Evolutionary conservation across 2,329 filamentous ascomycete species (phyloP).

Genomic region (Colletotrichum euphorbiae): DNA sequence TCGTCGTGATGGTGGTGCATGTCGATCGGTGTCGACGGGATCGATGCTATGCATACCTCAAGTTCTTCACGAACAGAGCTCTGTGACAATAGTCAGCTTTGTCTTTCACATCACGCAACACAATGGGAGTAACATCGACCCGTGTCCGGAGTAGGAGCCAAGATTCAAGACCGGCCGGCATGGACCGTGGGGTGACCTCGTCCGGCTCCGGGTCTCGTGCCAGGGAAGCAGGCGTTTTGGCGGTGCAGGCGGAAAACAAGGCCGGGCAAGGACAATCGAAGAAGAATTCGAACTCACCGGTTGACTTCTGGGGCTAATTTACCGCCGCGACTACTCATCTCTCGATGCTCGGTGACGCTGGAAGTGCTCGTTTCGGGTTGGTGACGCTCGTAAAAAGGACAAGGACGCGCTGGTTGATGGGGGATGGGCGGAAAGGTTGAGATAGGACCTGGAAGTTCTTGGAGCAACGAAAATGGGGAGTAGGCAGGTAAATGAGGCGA

Average conservation of each 20-base stretch:
- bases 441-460: conserved; percentile 39
- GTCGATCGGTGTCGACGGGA: conserved; percentile 69
- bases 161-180: conserved; percentile 15
- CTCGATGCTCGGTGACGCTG: conserved; percentile 63
- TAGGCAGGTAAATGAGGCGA: conserved; percentile 41
- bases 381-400: conserved; percentile 44
- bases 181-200: conserved; percentile 30
- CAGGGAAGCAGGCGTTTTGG: conserved; percentile 21
- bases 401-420: conserved; percentile 44
- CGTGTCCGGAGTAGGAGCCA: not conserved
- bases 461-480: conserved; percentile 41
- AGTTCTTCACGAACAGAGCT: conserved; percentile 99
- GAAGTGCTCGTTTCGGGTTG: conserved; percentile 36
- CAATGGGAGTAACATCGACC: conserved; percentile 10
- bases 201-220: conserved; percentile 30
- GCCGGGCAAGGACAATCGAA: conserved; percentile 29
- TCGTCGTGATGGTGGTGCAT: conserved; percentile 42
- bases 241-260: conserved; percentile 18
- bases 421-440: conserved; percentile 37
- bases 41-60: conserved; percentile 76
- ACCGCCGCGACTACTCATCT: conserved; percentile 95
- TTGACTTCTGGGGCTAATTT: conserved; percentile 99
- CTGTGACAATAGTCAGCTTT: conserved; percentile 62
- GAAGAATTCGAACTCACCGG: conserved; percentile 71
- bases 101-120: not conserved